Evolutionary conservation across 1,139 yeast genomes (phyloP).

Genomic region (Pichia sp.): DNA sequence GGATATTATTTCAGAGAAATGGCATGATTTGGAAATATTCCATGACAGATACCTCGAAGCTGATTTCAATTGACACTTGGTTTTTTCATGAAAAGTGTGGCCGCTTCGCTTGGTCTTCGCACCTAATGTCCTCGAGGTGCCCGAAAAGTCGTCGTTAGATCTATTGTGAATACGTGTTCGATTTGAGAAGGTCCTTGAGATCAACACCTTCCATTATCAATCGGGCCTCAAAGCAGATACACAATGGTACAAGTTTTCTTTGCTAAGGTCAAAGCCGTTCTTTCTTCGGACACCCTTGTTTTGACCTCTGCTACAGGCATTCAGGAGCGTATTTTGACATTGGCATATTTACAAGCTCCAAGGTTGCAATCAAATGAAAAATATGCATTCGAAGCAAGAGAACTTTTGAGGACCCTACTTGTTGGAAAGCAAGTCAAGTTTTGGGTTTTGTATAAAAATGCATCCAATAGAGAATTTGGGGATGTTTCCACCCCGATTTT

Average conservation of each 20-base stretch:
- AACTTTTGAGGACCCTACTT: conserved; percentile 56
- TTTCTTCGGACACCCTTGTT: conserved; percentile 72
- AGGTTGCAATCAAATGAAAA: conserved; percentile 36
- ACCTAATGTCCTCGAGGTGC: background rate
- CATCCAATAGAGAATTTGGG: conserved; percentile 63
- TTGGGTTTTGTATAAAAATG: conserved; percentile 47
- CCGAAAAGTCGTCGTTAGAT: background rate
- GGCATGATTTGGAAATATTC: no score
- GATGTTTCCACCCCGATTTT: conserved; percentile 66
- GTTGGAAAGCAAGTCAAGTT: conserved; percentile 68
- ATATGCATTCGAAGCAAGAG: conserved; percentile 54
- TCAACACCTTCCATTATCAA: background rate
- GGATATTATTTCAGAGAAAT: no score
- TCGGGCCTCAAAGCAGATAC: background rate
- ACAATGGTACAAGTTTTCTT: conserved; percentile 35
- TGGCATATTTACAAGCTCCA: conserved; percentile 62
- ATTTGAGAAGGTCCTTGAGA: background rate
- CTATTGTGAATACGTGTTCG: background rate
- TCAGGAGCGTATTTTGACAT: conserved; percentile 55
- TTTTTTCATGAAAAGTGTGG: background rate
- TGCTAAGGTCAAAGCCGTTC: conserved; percentile 65
- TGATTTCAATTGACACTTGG: no score
- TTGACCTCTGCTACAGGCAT: conserved; percentile 50
- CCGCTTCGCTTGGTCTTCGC: background rate
- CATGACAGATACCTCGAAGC: no score